phyloP scores from a whole-genome alignment of 129 eudicot species.

The Pseudognaphalium luteoalbum region DNA sequence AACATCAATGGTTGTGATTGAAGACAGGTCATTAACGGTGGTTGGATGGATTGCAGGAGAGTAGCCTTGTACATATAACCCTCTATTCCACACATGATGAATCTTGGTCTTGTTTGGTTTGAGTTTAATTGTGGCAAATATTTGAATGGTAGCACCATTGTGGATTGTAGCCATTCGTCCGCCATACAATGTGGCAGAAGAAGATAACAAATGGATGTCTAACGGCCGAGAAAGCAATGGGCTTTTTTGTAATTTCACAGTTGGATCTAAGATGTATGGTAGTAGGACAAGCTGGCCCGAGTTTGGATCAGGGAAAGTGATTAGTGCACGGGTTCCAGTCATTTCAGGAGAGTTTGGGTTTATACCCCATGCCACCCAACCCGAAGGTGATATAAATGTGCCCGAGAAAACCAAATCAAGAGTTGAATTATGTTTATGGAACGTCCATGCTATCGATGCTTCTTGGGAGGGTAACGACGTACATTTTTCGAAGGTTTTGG shows the following conservation, averaged over 20 bases:
- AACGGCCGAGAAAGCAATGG: conserved; percentile 79
- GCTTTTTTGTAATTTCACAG: conserved; percentile 61
- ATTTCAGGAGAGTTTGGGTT: conserved; percentile 78
- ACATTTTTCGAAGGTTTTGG: conserved; percentile 73
- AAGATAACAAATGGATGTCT: conserved; percentile 73
- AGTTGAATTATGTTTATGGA: conserved; percentile 71
- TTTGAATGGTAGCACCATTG: conserved; percentile 69
- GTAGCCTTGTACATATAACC: conserved; percentile 93
- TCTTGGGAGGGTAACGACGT: conserved; percentile 78
- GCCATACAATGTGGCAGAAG: conserved; percentile 75
- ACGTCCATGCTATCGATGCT: conserved; percentile 93
- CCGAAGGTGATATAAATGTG: conserved; percentile 85
- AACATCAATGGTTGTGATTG: conserved; percentile 66
- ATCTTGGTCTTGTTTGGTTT: conserved; percentile 72
- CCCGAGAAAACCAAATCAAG: conserved; percentile 85
- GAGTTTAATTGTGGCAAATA: conserved; percentile 69
- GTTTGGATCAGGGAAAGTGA: conserved; percentile 95
- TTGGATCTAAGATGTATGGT: conserved; percentile 79
- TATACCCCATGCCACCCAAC: conserved; percentile 97
- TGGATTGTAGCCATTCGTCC: conserved; percentile 80
- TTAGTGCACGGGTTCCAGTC: conserved; percentile 84
- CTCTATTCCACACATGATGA: conserved; percentile 81
- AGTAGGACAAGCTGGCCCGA: conserved; percentile 83
- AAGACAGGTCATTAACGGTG: conserved; percentile 62
- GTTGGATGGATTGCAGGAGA: conserved; percentile 95